phyloP scores from a whole-genome alignment of 2,329 filamentous ascomycete species.

The Ophiosphaerella herpotricha region DNA sequence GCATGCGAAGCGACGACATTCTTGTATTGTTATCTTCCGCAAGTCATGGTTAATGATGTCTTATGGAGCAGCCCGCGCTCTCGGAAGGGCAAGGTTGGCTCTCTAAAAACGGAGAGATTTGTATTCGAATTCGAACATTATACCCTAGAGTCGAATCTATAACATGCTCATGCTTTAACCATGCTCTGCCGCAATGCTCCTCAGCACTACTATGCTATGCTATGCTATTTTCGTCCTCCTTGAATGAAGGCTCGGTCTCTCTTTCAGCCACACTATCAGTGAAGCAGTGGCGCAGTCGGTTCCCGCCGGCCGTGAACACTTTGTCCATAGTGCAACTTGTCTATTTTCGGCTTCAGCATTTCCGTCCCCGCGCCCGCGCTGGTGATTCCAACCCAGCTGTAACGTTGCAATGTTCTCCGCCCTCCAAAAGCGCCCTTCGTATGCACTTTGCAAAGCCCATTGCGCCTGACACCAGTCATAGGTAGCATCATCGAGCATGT shows the following conservation, averaged over 20 bases:
- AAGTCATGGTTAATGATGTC: not conserved
- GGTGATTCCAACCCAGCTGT: not conserved
- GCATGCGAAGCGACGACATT: not conserved
- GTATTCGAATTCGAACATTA: constrained; percentile 1
- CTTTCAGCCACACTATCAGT: no score
- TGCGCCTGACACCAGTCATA: not conserved
- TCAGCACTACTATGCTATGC: not conserved
- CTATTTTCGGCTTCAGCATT: no score
- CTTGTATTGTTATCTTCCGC: not conserved
- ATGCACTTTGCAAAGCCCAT: constrained; percentile 2
- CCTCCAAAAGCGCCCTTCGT: not conserved
- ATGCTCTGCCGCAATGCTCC: not conserved
- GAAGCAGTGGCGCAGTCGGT: no score
- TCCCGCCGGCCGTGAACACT: no score
- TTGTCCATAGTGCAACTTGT: no score
- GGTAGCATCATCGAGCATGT: not conserved
- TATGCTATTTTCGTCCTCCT: not conserved
- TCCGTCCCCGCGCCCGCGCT: not conserved
- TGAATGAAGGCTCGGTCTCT: no score
- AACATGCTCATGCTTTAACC: not conserved
- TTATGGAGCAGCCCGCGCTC: not conserved
- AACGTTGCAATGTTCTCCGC: not conserved
- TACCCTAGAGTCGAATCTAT: constrained; percentile 5
- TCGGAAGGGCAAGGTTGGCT: not conserved
- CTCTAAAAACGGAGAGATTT: not conserved